Base-by-base conservation (phyloP, 331 rosid genomes). In the Malus hybrid region DNA sequence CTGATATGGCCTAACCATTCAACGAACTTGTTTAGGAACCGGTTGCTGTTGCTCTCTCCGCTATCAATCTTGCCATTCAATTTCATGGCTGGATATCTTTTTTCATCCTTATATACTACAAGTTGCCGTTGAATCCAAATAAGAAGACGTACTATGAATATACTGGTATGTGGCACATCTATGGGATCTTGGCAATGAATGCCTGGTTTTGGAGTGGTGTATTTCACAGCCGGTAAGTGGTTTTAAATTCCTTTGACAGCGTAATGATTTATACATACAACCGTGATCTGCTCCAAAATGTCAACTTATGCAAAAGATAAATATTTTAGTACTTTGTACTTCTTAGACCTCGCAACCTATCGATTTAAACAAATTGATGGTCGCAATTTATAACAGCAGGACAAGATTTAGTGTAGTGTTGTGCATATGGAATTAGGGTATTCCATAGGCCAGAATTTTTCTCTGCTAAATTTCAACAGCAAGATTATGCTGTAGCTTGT, bases 51-150 rank as follows among this genome's bases (percentile, higher is more conserved):
- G 90, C 95, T 69, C 82, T 94, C 54, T 89, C 97, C 66, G 89
- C 96, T 27, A 91, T 94, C 80, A 94, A 94, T 85, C 99, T 91
- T 65, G 95, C 99, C 10, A 83, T 92, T 81, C 99, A 94, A 73
- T 94, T 94, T 88, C 99, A 94, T 74, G 99, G 99, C 22, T 94
- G 99, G 99, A 88, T 94, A 56, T 94, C 99, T 3, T 94, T 94
- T 80, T 94, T 91, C 83, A 92, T 94, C 87, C 93, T 92, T 77
- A 72, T 92, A 62, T 86, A 94, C 88, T 94, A 94, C 84, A 94
- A 87, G 82, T 87, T 94, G 87, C 87, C 90, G 48, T 80, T 86
- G 91, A 85, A 77, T 84, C 79, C 90, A 46, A 77, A 77, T 76
- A 94, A 87, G 89, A 94, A 69, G 82, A 83, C 95, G 18, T 86